phyloP scores from a whole-genome alignment of 75 land plant genomes.

The Chamaecyparis obtusa region DNA sequence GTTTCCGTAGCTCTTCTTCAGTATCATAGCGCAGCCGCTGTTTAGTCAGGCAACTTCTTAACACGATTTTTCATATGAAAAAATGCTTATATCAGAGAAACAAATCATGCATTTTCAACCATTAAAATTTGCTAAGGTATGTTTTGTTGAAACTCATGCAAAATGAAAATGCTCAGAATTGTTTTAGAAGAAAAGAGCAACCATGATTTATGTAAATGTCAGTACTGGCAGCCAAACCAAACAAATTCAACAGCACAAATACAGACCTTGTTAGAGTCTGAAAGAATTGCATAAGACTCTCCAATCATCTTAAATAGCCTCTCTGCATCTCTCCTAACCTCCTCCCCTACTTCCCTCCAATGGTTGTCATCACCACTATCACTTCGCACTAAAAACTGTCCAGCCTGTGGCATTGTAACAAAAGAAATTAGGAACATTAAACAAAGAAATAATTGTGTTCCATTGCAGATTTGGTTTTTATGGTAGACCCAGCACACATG shows the following conservation, averaged over 20 bases:
- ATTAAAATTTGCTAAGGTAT: background rate
- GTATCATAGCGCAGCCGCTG: slow-evolving; percentile 80
- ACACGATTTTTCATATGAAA: slow-evolving; percentile 1
- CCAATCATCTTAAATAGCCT: slow-evolving; percentile 95
- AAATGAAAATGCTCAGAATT: background rate
- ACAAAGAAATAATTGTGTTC: background rate
- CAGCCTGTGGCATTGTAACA: slow-evolving; percentile 57
- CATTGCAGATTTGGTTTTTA: background rate
- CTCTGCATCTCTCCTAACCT: slow-evolving; percentile 80
- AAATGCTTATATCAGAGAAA: background rate
- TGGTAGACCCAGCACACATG: background rate
- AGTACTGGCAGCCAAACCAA: background rate
- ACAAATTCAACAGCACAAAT: background rate
- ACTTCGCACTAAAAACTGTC: slow-evolving; percentile 71
- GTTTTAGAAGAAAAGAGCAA: background rate
- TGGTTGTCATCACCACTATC: slow-evolving; percentile 76
- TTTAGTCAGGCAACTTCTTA: background rate
- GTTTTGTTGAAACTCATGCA: background rate
- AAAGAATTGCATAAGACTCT: slow-evolving; percentile 91
- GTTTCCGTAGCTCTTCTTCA: slow-evolving; percentile 69
- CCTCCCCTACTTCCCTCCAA: slow-evolving; percentile 68
- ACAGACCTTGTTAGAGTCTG: slow-evolving; percentile 83
- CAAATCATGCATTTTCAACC: background rate
- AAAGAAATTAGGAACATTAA: background rate
- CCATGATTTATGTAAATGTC: background rate